Conservation (phyloP, 805 yeast genomes). For the Candida taoyuanica region DNA sequence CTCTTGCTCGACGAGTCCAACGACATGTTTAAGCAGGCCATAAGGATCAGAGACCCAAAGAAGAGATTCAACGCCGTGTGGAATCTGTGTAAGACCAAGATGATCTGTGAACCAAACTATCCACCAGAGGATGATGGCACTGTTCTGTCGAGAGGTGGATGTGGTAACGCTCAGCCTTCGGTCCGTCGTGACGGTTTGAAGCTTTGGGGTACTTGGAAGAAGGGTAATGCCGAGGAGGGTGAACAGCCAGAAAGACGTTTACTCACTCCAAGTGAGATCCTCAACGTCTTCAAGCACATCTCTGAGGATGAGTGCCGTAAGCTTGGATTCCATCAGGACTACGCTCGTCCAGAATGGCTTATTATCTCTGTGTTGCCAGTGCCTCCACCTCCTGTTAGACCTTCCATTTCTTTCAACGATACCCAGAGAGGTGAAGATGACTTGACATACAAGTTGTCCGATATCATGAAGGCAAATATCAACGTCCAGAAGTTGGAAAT, state of each 20-base stretch:
- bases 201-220: conserved; percentile 98
- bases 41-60: conserved; percentile 87
- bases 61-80: conserved; percentile 96
- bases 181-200: conserved; percentile 94
- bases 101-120: conserved; percentile 90
- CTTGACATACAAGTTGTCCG: conserved; percentile 94
- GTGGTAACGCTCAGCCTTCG: conserved; percentile 96
- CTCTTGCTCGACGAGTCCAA: conserved; percentile 74
- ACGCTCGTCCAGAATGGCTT: conserved; percentile 99
- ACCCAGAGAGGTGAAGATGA: conserved; percentile 99
- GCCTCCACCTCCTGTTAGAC: conserved; percentile 99
- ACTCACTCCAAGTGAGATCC: conserved; percentile 82
- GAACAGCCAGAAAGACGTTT: conserved; percentile 89
- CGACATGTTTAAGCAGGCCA: conserved; percentile 74
- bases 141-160: conserved; percentile 80
- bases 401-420: conserved; percentile 96
- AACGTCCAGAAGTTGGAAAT: conserved; percentile 96
- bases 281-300: conserved; percentile 89
- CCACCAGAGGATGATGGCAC: conserved; percentile 59
- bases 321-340: conserved; percentile 90
- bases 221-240: conserved; percentile 75
- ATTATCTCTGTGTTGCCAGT: conserved; percentile 96
- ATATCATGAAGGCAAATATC: conserved; percentile 92
- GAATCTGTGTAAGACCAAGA: conserved; percentile 85
- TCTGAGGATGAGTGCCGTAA: conserved; percentile 74